phyloP scores from a whole-genome alignment of 495 filamentous ascomycete species.

The Penicillium macrosclerotiorum region DNA sequence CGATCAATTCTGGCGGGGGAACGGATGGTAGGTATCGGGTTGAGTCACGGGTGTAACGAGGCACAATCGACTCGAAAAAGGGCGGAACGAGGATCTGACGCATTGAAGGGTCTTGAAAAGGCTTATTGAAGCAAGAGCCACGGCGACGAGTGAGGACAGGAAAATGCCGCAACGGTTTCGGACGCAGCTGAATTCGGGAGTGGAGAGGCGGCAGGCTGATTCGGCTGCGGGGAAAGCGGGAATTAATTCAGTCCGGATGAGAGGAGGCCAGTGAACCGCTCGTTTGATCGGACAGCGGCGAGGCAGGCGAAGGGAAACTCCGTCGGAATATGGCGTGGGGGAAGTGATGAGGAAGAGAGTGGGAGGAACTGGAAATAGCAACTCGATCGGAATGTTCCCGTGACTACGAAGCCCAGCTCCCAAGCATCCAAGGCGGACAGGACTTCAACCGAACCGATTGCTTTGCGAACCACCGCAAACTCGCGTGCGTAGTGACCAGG shows the following conservation, averaged over 20 bases:
- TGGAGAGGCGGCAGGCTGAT: conserved; percentile 18
- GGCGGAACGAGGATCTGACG: conserved; percentile 15
- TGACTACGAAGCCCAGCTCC: conserved; percentile 23
- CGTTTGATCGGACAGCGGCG: conserved; percentile 3
- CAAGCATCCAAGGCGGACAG: conserved; percentile 11
- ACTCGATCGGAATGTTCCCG: conserved; percentile 27
- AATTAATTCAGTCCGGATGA: conserved; percentile 8
- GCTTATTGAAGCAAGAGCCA: neutral
- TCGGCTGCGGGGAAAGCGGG: conserved; percentile 28
- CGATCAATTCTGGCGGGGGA: conserved; percentile 23
- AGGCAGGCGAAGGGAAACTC: neutral
- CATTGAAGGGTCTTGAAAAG: conserved; percentile 24
- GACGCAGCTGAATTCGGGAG: conserved; percentile 25
- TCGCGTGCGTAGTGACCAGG: conserved; percentile 7
- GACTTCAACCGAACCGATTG: conserved; percentile 24
- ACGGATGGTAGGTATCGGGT: conserved; percentile 12
- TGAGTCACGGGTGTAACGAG: conserved; percentile 25
- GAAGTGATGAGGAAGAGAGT: conserved; percentile 2
- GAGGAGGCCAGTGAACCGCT: neutral
- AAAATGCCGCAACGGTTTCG: conserved; percentile 29
- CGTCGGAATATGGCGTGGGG: conserved; percentile 1
- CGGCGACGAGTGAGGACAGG: conserved; percentile 16
- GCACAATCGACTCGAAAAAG: conserved; percentile 25
- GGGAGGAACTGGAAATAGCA: conserved; percentile 5
- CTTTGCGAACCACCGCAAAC: neutral